Conservation (phyloP, 257 asterid genomes). For the Primulina huaijiensis region DNA sequence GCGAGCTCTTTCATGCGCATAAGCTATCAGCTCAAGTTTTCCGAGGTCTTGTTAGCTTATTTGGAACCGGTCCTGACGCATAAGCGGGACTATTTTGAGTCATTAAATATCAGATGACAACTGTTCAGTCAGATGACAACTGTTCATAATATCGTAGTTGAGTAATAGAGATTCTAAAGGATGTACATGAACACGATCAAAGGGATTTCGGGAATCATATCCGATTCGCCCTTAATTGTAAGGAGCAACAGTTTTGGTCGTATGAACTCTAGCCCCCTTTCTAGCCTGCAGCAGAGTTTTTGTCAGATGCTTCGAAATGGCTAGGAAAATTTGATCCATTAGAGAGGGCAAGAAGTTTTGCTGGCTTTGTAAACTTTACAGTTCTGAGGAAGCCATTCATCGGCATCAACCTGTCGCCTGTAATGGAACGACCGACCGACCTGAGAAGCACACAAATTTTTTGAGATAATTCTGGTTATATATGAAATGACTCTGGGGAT, state of each 20-base stretch:
- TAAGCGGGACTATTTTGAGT: conserved; percentile 16
- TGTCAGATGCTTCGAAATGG: neutral
- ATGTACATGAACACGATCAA: neutral
- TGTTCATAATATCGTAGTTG: neutral
- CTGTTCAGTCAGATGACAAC: neutral
- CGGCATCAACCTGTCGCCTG: neutral
- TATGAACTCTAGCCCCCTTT: neutral
- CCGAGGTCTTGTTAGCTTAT: conserved; percentile 82
- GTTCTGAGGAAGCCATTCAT: neutral
- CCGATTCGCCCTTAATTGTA: neutral
- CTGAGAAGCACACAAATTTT: neutral
- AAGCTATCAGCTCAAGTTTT: conserved; percentile 90
- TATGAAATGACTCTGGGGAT: neutral
- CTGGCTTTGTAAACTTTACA: neutral
- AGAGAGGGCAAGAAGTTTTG: neutral
- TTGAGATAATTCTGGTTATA: neutral
- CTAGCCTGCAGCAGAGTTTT: conserved; percentile 5
- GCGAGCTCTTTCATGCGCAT: conserved; percentile 80
- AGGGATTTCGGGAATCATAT: conserved; percentile 1
- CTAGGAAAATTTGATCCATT: neutral
- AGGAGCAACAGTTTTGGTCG: neutral
- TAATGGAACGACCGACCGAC: neutral
- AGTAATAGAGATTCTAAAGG: conserved; percentile 11
- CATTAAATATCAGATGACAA: neutral
- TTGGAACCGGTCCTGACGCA: conserved; percentile 80